These are phyloP conservation scores for Evernia prunastri DNA, from an alignment of 495 filamentous ascomycete genomes.

Conservation along the genomic window DNA sequence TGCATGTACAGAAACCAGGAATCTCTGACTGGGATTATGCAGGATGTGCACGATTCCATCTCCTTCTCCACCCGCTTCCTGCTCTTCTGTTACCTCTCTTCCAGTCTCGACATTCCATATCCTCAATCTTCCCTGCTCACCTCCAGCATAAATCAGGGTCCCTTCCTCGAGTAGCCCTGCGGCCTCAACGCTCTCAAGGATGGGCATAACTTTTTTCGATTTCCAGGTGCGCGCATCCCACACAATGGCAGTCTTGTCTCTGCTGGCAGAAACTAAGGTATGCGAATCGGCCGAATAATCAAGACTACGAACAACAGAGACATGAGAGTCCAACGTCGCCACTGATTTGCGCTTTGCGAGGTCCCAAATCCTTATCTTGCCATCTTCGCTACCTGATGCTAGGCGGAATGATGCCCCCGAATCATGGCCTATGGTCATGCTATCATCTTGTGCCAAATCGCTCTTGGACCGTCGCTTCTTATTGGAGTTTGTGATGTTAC, in stretches of 20 bases:
- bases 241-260: constrained; percentile 89
- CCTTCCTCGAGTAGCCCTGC: constrained; percentile 71
- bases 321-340: constrained; percentile 79
- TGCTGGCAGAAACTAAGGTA: constrained; percentile 74
- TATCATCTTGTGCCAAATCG: constrained; percentile 39
- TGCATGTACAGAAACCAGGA: constrained; percentile 75
- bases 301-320: constrained; percentile 80
- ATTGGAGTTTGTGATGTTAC: constrained; percentile 32
- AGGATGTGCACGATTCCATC: constrained; percentile 71
- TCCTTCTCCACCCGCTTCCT: constrained; percentile 59
- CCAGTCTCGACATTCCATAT: constrained; percentile 75
- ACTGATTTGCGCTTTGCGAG: constrained; percentile 72
- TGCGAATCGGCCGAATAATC: constrained; percentile 71
- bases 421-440: constrained; percentile 36
- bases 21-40: constrained; percentile 52
- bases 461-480: constrained; percentile 43
- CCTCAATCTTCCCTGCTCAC: constrained; percentile 73
- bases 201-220: constrained; percentile 70
- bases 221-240: constrained; percentile 88
- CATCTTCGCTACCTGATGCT: constrained; percentile 87
- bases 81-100: constrained; percentile 68
- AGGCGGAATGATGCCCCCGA: constrained; percentile 60
- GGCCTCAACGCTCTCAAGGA: constrained; percentile 78
- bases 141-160: constrained; percentile 69
- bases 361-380: constrained; percentile 87